Base-by-base conservation (phyloP, 2,329 filamentous ascomycete genomes). In the Penicillium thymicola region DNA sequence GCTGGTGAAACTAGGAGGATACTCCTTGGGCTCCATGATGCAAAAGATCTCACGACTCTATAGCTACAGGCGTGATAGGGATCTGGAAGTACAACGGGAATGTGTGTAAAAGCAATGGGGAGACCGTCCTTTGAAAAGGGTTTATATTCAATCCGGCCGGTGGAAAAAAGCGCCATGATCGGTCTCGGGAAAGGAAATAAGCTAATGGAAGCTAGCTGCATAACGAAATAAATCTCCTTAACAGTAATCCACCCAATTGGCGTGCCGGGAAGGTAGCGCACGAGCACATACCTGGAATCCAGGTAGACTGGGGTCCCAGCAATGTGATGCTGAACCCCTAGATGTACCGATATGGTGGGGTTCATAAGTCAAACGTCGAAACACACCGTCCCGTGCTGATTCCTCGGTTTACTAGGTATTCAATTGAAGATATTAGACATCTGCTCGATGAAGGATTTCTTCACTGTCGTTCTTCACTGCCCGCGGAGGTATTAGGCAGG, bases 271-370 rank as follows among this genome's bases (percentile, higher is more conserved):
- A 57, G 42, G 37, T 38, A 37, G 18, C 23, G 32, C 34, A 57
- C 28, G 45, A 40, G 40, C 32, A 55, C 57, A 59, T 54, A 54
- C 46, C 58, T 58, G 42, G 49, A 48, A 62, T 60, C 37, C 53
- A 32, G 43, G 54, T 42, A 34, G 56, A 40, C 52, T 23, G 30
- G 18, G 44, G 30, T 49, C 45, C 21, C 41, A 60, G 48, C 25
- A 60, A 63, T 62, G 58, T 60, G 49, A 52, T 58, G 37, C 14
- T 21, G 30, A 48, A 55, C 48, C 55, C 61, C 53, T 60, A 54
- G 52, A 61, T 60, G 32, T 43, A 54, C 54, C 8, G 27, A 47
- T 41, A 38, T 21, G 21, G 38, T 34, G 16, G 34, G 18, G 28
- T 23, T 18, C 21, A 32, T 14, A 50, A 28, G 32, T 44, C 45